Conservation (phyloP, 2,329 filamentous ascomycete species). For the Arthrocladium fulminans region DNA sequence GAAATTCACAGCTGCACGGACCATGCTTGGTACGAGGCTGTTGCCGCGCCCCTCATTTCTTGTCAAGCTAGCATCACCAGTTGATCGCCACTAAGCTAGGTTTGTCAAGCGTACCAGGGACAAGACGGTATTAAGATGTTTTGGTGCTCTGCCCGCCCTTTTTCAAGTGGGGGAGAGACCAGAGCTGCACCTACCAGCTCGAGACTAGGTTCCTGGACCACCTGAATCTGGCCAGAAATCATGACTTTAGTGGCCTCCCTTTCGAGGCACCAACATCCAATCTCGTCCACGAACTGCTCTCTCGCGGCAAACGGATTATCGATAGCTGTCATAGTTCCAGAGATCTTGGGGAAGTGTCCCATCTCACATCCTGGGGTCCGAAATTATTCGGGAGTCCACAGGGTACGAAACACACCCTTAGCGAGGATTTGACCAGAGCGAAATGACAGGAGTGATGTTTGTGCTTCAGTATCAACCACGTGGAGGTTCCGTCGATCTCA, state of each 20-base stretch:
- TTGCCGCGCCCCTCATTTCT: background rate
- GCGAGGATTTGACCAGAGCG: background rate
- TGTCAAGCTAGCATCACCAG: background rate
- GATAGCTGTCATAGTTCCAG: background rate
- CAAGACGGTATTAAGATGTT: background rate
- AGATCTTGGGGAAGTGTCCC: too few species aligned
- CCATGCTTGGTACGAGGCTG: background rate
- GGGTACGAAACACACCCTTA: background rate
- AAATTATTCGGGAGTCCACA: too few species aligned
- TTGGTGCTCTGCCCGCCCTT: background rate
- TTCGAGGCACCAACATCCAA: background rate
- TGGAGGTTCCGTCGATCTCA: background rate
- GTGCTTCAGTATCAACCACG: background rate
- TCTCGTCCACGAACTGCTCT: background rate
- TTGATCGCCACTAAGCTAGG: background rate
- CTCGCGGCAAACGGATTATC: background rate
- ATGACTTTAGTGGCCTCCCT: background rate
- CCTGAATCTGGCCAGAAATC: background rate
- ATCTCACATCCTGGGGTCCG: too few species aligned
- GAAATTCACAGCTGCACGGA: background rate
- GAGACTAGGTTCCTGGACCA: background rate
- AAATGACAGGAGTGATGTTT: background rate
- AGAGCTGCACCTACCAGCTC: background rate
- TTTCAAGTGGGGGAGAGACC: background rate
- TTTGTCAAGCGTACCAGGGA: background rate